Evolutionary conservation across 768 basidiomycete species (phyloP).

Genomic region (Trametes maxima): DNA sequence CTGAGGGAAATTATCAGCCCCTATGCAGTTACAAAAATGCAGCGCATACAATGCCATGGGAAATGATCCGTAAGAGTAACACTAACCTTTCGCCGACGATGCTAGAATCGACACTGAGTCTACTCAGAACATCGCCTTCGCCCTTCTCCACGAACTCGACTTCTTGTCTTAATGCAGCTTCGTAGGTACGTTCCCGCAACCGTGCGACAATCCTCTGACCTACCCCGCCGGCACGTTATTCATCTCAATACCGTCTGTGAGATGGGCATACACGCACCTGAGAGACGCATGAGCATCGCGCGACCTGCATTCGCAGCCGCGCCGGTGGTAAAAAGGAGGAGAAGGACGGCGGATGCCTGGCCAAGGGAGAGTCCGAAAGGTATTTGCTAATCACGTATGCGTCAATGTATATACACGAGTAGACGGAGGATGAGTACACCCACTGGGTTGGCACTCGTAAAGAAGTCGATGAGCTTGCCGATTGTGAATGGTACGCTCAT

Average conservation of each 20-base stretch:
- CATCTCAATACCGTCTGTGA: not conserved
- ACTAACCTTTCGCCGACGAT: constrained; percentile 90
- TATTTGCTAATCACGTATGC: constrained; percentile 51
- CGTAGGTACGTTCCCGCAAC: constrained; percentile 79
- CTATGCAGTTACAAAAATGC: not conserved
- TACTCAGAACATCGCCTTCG: constrained; percentile 91
- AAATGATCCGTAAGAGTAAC: not conserved
- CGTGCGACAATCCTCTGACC: constrained; percentile 92
- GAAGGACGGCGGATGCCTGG: constrained; percentile 74
- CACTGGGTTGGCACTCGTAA: constrained; percentile 73
- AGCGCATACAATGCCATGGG: not conserved
- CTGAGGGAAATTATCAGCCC: constrained; percentile 37
- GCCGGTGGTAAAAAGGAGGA: constrained; percentile 82
- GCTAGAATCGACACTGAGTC: constrained; percentile 87
- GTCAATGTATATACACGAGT: not conserved
- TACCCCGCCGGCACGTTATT: constrained; percentile 4
- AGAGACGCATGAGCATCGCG: constrained; percentile 82
- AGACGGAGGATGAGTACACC: constrained; percentile 30
- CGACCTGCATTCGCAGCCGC: constrained; percentile 85
- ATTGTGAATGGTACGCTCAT: constrained; percentile 94
- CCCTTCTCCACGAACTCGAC: constrained; percentile 92
- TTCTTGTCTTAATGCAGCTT: constrained; percentile 84
- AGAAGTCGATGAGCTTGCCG: constrained; percentile 93
- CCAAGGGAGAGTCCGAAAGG: constrained; percentile 80
- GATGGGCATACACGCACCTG: constrained; percentile 50